These are phyloP conservation scores for Neurospora hispaniola DNA, from an alignment of 495 filamentous ascomycete genomes.

Conservation along the genomic window DNA sequence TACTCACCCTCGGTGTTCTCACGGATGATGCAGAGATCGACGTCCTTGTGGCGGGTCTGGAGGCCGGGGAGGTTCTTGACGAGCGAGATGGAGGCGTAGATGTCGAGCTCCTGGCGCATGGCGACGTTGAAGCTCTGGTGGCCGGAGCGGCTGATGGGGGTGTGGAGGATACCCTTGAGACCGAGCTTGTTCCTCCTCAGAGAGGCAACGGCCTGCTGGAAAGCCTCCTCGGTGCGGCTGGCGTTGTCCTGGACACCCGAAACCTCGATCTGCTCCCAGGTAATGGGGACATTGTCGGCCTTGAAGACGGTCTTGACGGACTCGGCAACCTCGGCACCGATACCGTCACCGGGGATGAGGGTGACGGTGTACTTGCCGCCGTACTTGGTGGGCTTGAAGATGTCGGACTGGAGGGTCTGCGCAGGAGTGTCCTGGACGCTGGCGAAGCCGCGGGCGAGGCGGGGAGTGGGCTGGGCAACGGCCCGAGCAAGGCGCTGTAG, in stretches of 20 bases:
- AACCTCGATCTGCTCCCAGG: slow-evolving; percentile 98
- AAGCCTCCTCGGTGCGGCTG: slow-evolving; percentile 86
- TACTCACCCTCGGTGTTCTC: slow-evolving; percentile 99
- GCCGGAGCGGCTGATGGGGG: slow-evolving; percentile 89
- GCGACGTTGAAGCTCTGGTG: slow-evolving; percentile 99
- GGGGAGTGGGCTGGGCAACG: slow-evolving; percentile 37
- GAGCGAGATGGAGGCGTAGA: slow-evolving; percentile 94
- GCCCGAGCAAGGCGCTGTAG: slow-evolving; percentile 46
- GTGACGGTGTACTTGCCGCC: slow-evolving; percentile 99
- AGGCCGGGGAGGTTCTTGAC: slow-evolving; percentile 99
- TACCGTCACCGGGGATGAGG: slow-evolving; percentile 95
- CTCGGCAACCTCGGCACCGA: slow-evolving; percentile 95
- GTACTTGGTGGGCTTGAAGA: slow-evolving; percentile 98
- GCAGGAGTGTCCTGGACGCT: slow-evolving; percentile 76
- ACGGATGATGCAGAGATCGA: slow-evolving; percentile 98
- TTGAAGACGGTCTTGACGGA: slow-evolving; percentile 99
- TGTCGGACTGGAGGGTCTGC: slow-evolving; percentile 73
- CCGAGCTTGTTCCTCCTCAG: slow-evolving; percentile 97
- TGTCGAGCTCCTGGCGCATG: slow-evolving; percentile 96
- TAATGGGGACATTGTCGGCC: slow-evolving; percentile 95
- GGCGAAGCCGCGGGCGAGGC: slow-evolving; percentile 47
- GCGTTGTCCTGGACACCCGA: slow-evolving; percentile 69
- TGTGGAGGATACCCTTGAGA: slow-evolving; percentile 94
- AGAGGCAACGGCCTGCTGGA: slow-evolving; percentile 87
- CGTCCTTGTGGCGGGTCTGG: slow-evolving; percentile 87